A percentile compares a stretch with the other conserved stretches of the same genome.
These are phyloP conservation scores for Chrysanthemum lavandulifolium DNA, from an alignment of 129 eudicot species.

Conservation along the genomic window DNA sequence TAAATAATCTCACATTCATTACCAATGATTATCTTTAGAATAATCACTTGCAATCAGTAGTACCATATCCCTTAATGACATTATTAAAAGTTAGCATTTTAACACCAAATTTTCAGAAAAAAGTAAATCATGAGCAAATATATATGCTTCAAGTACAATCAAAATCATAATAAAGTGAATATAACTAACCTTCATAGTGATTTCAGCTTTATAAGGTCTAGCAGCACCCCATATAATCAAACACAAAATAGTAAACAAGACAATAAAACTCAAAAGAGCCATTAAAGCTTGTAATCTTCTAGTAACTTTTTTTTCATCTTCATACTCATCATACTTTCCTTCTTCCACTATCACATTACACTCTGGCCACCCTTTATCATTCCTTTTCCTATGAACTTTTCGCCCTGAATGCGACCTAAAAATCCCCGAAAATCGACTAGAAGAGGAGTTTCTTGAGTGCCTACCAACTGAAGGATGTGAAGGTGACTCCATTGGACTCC, in stretches of 20 bases:
- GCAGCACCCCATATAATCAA: constrained; percentile 95
- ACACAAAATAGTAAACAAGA: constrained; percentile 75
- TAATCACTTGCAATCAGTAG: too few relatives aligned
- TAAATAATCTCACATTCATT: too few relatives aligned
- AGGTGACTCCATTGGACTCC: constrained; percentile 92
- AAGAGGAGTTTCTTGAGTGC: constrained; percentile 91
- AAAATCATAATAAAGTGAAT: background rate
- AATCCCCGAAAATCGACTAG: constrained; percentile 92
- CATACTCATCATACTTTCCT: constrained; percentile 80
- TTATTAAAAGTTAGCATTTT: too few relatives aligned
- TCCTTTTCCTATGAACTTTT: constrained; percentile 69
- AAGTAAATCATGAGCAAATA: background rate
- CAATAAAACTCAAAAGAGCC: constrained; percentile 59
- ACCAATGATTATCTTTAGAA: too few relatives aligned
- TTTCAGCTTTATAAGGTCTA: constrained; percentile 67
- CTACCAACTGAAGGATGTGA: constrained; percentile 91
- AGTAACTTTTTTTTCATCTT: constrained; percentile 53
- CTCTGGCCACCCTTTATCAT: constrained; percentile 99
- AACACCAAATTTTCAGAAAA: background rate
- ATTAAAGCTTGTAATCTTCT: constrained; percentile 67
- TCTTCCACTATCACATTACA: constrained; percentile 97
- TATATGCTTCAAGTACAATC: background rate
- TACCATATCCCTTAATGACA: too few relatives aligned
- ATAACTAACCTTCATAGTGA: constrained; percentile 69
- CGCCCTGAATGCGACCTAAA: constrained; percentile 91